phyloP scores from a whole-genome alignment of 768 basidiomycete species.

The Trametes punicea region DNA sequence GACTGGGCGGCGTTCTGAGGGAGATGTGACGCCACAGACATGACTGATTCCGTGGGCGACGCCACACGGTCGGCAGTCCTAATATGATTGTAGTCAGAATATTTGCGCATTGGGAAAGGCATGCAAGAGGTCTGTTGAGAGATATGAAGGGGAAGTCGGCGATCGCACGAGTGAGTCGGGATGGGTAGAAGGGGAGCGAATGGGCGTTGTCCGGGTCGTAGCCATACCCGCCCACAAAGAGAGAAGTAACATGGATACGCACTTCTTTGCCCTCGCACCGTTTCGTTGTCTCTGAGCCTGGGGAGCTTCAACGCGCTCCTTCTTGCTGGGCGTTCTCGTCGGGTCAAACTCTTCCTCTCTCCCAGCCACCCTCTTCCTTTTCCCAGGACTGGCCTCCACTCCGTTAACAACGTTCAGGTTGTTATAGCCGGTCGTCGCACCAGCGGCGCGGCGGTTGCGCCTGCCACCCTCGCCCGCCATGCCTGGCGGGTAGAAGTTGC shows the following conservation, averaged over 20 bases:
- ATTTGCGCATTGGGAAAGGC: not conserved
- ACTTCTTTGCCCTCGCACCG: conserved; percentile 63
- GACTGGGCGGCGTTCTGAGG: conserved; percentile 33
- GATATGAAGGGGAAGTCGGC: too few relatives aligned
- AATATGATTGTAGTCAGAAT: not conserved
- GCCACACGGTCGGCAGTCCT: conserved; percentile 57
- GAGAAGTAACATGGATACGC: conserved; percentile 24
- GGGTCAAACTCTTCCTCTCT: conserved; percentile 67
- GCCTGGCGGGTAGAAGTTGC: conserved; percentile 60
- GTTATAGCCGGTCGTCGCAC: conserved; percentile 32
- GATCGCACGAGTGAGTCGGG: too few relatives aligned
- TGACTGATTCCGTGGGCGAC: conserved; percentile 71
- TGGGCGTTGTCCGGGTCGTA: too few relatives aligned
- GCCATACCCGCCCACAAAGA: not conserved
- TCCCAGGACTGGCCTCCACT: conserved; percentile 60
- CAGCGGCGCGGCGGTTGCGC: conserved; percentile 48
- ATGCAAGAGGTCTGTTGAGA: too few relatives aligned
- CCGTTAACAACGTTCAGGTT: conserved; percentile 49
- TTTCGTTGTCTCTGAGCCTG: conserved; percentile 41
- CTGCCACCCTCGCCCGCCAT: conserved; percentile 59
- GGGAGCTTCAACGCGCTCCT: conserved; percentile 43
- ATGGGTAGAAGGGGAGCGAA: too few relatives aligned
- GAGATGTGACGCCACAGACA: conserved; percentile 68
- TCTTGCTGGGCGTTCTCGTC: conserved; percentile 62
- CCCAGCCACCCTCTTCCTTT: conserved; percentile 51